Evolutionary conservation across 2,329 filamentous ascomycete genomes (phyloP).

Genomic region (Colletotrichum aenigma): DNA sequence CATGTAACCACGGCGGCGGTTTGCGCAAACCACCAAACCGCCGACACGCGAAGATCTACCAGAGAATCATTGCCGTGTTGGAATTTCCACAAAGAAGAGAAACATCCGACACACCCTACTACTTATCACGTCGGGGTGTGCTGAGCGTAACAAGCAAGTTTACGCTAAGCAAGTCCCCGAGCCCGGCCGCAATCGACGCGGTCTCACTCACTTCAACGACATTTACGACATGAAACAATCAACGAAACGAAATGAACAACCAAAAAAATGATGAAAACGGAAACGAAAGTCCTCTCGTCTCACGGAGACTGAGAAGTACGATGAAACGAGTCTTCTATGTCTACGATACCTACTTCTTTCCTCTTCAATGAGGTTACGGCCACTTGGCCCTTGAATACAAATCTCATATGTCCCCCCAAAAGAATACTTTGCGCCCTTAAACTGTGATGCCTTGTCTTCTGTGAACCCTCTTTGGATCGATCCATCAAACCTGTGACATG

Average conservation of each 20-base stretch:
- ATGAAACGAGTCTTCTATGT: slow-evolving; percentile 13
- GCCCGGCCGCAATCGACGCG: background rate
- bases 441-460: background rate
- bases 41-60: slow-evolving; percentile 7
- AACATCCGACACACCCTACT: slow-evolving; percentile 8
- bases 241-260: background rate
- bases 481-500: no score
- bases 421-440: background rate
- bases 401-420: slow-evolving; percentile 1
- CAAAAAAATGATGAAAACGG: background rate
- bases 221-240: background rate
- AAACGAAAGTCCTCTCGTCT: background rate
- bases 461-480: accelerated
- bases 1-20: slow-evolving; percentile 18
- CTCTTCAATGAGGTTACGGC: slow-evolving; percentile 5
- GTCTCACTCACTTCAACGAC: background rate
- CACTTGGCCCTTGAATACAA: slow-evolving; percentile 17
- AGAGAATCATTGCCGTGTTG: background rate
- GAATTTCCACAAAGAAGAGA: background rate
- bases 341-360: slow-evolving; percentile 9
- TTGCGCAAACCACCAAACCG: slow-evolving; percentile 3
- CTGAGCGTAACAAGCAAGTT: background rate
- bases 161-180: slow-evolving; percentile 2
- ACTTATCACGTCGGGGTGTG: background rate
- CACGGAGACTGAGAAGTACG: slow-evolving; percentile 7